Evolutionary conservation across 148 eudicot species (phyloP).

Genomic region (Limonium bicolor): DNA sequence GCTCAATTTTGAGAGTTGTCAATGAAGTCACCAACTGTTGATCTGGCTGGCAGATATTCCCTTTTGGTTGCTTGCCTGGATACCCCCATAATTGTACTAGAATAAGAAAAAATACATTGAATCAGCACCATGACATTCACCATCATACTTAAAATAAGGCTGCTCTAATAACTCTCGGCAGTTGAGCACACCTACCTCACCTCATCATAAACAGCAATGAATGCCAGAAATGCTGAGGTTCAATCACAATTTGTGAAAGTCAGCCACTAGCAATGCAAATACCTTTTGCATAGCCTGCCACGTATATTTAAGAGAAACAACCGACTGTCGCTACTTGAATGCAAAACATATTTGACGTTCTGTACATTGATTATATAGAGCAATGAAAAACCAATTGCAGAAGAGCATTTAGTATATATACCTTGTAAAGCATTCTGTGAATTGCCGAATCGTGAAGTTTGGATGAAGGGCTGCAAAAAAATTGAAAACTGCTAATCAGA

Average conservation of each 20-base stretch:
- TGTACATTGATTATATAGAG: too few relatives aligned
- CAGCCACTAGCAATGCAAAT: conserved; percentile 82
- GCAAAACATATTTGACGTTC: too few relatives aligned
- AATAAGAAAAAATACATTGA: background rate
- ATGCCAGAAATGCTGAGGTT: conserved; percentile 82
- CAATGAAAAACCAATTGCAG: too few relatives aligned
- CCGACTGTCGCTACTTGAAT: too few relatives aligned
- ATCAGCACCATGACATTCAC: too few relatives aligned
- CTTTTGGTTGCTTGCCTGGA: conserved; percentile 51
- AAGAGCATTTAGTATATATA: too few relatives aligned
- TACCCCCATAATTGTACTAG: conserved; percentile 94
- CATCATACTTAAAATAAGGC: too few relatives aligned
- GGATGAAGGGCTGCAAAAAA: conserved; percentile 67
- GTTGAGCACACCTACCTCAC: conserved; percentile 88
- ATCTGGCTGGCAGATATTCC: conserved; percentile 27
- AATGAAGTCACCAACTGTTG: conserved; percentile 15
- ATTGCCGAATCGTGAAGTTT: conserved; percentile 96
- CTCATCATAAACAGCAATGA: conserved; percentile 95
- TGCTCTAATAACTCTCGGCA: too few relatives aligned
- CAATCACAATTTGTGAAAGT: conserved; percentile 87
- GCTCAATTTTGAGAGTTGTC: conserved; percentile 47
- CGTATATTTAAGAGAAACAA: too few relatives aligned
- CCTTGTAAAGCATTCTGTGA: conserved; percentile 94
- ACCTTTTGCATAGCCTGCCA: conserved; percentile 94
- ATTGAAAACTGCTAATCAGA: conserved; percentile 1